Evolutionary conservation across 768 basidiomycete genomes (phyloP).

Genomic region (Auricularia sp.): DNA sequence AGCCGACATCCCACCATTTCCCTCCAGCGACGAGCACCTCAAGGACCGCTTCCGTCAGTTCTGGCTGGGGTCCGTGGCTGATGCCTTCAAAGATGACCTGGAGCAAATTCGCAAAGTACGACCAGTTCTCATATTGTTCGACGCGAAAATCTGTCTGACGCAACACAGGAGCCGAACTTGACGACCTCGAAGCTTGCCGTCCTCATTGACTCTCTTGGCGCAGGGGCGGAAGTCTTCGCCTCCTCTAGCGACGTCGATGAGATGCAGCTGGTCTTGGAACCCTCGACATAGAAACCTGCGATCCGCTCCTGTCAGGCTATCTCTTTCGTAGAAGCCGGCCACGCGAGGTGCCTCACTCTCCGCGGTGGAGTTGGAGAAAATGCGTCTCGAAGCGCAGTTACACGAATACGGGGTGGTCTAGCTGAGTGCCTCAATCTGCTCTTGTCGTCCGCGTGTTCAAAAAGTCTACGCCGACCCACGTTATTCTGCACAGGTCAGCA

Average conservation of each 20-base stretch:
- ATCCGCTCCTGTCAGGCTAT: too few species aligned
- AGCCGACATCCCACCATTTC: conserved; percentile 43
- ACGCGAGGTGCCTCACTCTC: too few species aligned
- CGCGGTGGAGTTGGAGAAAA: too few species aligned
- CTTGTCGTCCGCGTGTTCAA: too few species aligned
- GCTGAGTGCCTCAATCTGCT: too few species aligned
- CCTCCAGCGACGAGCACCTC: conserved; percentile 29
- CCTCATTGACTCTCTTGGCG: conserved; percentile 73
- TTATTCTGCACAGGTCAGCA: too few species aligned
- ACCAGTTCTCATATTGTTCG: conserved; percentile 2
- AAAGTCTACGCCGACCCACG: too few species aligned
- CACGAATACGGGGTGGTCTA: too few species aligned
- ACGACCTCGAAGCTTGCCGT: conserved; percentile 56
- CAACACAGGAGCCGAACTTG: conserved; percentile 52
- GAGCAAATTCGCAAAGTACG: conserved; percentile 71
- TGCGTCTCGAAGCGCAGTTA: too few species aligned
- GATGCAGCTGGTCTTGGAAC: conserved; percentile 56
- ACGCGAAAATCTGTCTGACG: conserved; percentile 17
- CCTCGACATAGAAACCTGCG: too few species aligned
- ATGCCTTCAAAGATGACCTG: conserved; percentile 77
- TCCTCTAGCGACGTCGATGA: conserved; percentile 42
- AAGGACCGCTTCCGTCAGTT: conserved; percentile 69
- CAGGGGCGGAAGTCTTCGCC: conserved; percentile 64
- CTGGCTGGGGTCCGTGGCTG: conserved; percentile 77
- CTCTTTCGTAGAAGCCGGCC: too few species aligned